Percentiles rank a stretch among this genome's conserved stretches.
These are phyloP conservation scores for Neurospora pannonica DNA, from an alignment of 495 filamentous ascomycete genomes.

Conservation along the genomic window DNA sequence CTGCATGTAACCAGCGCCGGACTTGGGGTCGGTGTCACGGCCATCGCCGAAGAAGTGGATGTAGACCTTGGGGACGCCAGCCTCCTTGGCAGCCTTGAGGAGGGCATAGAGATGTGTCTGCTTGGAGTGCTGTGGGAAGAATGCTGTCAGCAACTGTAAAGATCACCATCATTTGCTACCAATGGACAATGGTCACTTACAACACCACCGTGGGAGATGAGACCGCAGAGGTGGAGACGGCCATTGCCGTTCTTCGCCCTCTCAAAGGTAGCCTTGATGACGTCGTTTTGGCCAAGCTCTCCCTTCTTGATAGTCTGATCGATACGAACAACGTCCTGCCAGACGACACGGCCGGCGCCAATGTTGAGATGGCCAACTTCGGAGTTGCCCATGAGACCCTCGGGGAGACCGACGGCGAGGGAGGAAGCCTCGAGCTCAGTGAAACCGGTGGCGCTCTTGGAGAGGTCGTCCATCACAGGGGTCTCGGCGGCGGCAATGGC, in stretches of 20 bases:
- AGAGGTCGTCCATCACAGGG: slow-evolving; percentile 49
- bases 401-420: slow-evolving; percentile 86
- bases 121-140: slow-evolving; percentile 60
- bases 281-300: slow-evolving; percentile 67
- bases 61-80: slow-evolving; percentile 78
- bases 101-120: slow-evolving; percentile 85
- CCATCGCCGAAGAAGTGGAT: slow-evolving; percentile 99
- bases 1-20: slow-evolving; percentile 75
- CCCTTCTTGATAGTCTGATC: slow-evolving; percentile 89
- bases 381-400: slow-evolving; percentile 97
- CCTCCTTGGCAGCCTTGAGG: slow-evolving; percentile 78
- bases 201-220: slow-evolving; percentile 92
- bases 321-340: slow-evolving; percentile 98
- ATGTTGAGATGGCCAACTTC: slow-evolving; percentile 99
- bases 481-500: slow-evolving; percentile 89
- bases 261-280: slow-evolving; percentile 66
- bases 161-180: not conserved
- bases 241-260: slow-evolving; percentile 82
- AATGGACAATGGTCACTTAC: slow-evolving; percentile 28
- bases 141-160: slow-evolving; percentile 7
- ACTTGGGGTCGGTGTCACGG: slow-evolving; percentile 95
- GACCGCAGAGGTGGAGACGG: slow-evolving; percentile 79
- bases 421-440: slow-evolving; percentile 90
- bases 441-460: slow-evolving; percentile 30
- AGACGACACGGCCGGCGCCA: slow-evolving; percentile 93